Evolutionary conservation across 805 yeast species (phyloP).

Genomic region (Naumovozyma baii): DNA sequence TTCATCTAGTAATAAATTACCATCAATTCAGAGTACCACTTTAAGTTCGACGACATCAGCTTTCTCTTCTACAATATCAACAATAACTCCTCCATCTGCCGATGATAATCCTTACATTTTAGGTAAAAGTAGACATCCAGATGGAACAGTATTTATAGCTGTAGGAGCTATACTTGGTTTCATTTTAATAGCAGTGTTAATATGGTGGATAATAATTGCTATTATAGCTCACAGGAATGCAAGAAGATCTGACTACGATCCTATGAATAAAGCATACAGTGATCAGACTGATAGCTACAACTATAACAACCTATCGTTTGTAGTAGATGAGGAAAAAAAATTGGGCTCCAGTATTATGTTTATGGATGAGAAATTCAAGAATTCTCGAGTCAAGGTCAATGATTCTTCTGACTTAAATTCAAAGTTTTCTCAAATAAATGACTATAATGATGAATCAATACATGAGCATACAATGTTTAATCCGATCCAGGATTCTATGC

Average conservation of each 20-base stretch:
- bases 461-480: conserved; percentile 6
- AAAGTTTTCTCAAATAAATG: no score
- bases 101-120: conserved; percentile 55
- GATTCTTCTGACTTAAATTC: no score
- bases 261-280: background rate
- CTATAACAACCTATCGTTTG: background rate
- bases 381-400: background rate
- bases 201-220: conserved; percentile 44
- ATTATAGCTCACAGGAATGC: conserved; percentile 44
- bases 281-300: background rate
- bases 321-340: background rate
- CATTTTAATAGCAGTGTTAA: conserved; percentile 40
- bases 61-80: conserved; percentile 10
- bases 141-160: conserved; percentile 77
- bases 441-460: no score
- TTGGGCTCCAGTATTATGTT: background rate
- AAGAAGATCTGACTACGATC: conserved; percentile 21
- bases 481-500: conserved; percentile 14
- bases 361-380: background rate
- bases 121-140: conserved; percentile 38
- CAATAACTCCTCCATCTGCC: conserved; percentile 44
- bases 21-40: no score
- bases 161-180: conserved; percentile 64
- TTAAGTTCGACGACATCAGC: no score
- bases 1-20: background rate